Percentiles rank a stretch among this genome's conserved stretches.
Conservation (phyloP, 2,329 filamentous ascomycete genomes). For the Colletotrichum australisinense region DNA sequence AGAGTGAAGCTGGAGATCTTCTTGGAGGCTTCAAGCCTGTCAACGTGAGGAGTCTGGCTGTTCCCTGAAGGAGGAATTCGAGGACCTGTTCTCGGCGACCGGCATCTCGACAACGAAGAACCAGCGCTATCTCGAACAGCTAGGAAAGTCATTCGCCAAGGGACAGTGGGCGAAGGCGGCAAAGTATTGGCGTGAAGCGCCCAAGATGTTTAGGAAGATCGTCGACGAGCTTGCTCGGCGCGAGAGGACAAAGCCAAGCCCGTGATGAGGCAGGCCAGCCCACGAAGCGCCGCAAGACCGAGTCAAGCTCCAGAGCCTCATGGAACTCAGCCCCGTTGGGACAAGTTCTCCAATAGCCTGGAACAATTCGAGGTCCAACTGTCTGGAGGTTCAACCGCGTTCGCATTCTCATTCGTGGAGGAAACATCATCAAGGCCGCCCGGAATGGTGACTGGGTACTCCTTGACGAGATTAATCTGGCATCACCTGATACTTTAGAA, state of each 20-base stretch:
- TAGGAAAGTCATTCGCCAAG: constrained; percentile 82
- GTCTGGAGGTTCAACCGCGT: constrained; percentile 76
- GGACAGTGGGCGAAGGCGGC: constrained; percentile 90
- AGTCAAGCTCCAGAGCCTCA: constrained; percentile 73
- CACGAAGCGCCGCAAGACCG: constrained; percentile 75
- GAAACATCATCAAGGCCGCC: constrained; percentile 97
- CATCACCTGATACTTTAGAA: constrained; percentile 93
- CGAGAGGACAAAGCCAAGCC: constrained; percentile 50
- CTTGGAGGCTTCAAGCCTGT: constrained; percentile 97
- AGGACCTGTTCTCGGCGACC: constrained; percentile 86
- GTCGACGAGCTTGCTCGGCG: constrained; percentile 64
- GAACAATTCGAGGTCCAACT: constrained; percentile 85
- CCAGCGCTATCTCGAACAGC: constrained; percentile 83
- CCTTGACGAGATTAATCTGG: constrained; percentile 96
- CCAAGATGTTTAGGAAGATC: constrained; percentile 85
- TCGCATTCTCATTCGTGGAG: constrained; percentile 96
- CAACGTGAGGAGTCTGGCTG: constrained; percentile 85
- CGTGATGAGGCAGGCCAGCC: constrained; percentile 63
- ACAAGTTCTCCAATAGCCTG: constrained; percentile 79
- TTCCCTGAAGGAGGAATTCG: constrained; percentile 96
- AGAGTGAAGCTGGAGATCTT: constrained; percentile 96
- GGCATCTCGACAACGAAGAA: constrained; percentile 90
- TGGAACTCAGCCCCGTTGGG: constrained; percentile 77
- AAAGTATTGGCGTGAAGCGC: constrained; percentile 88
- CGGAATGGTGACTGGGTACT: constrained; percentile 97